Percentiles rank a stretch among this genome's conserved stretches.
Conservation (phyloP, 257 asterid genomes). For the Ajuga chamaepitys region DNA sequence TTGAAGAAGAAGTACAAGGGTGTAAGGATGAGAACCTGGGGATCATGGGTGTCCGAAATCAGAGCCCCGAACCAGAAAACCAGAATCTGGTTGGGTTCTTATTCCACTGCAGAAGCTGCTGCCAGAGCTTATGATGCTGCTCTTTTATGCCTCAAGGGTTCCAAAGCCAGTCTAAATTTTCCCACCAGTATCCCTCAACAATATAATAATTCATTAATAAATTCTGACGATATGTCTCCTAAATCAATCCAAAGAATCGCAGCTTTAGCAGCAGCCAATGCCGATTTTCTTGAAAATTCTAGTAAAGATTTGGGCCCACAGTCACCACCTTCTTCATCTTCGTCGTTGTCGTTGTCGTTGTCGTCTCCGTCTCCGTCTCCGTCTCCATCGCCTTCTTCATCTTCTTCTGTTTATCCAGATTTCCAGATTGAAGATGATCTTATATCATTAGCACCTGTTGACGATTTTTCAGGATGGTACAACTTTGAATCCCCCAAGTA, state of each 20-base stretch:
- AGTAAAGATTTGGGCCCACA: slow-evolving; percentile 1
- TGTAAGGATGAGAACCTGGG: slow-evolving; percentile 97
- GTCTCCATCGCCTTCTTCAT: slow-evolving; percentile 3
- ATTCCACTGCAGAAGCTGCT: slow-evolving; percentile 90
- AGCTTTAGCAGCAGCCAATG: slow-evolving; percentile 37
- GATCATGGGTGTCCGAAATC: slow-evolving; percentile 85
- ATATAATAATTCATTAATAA: not conserved
- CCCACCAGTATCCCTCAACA: slow-evolving; percentile 25
- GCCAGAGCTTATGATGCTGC: slow-evolving; percentile 98
- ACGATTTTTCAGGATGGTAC: slow-evolving; percentile 37
- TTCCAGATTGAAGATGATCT: slow-evolving; percentile 25
- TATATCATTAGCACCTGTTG: slow-evolving; percentile 3
- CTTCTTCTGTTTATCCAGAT: not conserved
- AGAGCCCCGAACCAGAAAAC: slow-evolving; percentile 94
- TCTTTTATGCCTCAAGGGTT: slow-evolving; percentile 66
- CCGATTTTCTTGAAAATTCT: not conserved
- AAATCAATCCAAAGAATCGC: slow-evolving; percentile 75
- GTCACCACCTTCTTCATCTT: slow-evolving; percentile 14
- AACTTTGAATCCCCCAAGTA: slow-evolving; percentile 75
- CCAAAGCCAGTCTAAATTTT: slow-evolving; percentile 65
- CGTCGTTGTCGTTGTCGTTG: slow-evolving; percentile 5
- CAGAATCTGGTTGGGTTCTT: slow-evolving; percentile 91
- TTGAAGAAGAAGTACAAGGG: slow-evolving; percentile 57
- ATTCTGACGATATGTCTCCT: slow-evolving; percentile 43
- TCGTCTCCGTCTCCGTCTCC: not conserved